These are phyloP conservation scores for Bullera alba DNA, from an alignment of 768 basidiomycete species.

Conservation along the genomic window DNA sequence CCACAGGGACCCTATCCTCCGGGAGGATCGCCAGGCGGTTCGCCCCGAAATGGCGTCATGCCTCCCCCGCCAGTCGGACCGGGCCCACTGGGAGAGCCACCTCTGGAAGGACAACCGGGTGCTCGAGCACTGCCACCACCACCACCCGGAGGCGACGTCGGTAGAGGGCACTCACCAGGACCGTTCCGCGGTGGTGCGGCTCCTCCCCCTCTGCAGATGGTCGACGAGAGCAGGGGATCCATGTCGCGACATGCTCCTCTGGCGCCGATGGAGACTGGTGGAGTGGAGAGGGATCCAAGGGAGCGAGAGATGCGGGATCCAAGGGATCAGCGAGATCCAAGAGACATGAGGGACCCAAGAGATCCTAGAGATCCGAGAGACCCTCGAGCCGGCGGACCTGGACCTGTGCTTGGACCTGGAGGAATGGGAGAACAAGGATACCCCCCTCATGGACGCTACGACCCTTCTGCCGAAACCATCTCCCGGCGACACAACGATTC, in stretches of 20 bases:
- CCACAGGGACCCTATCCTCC: conserved; percentile 17
- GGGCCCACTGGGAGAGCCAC: conserved; percentile 3
- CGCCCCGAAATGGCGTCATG: conserved; percentile 16
- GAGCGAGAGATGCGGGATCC: conserved; percentile 6
- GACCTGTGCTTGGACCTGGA: not conserved
- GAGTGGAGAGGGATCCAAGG: conserved; percentile 13
- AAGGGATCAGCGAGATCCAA: not conserved
- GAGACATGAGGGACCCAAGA: conserved; percentile 1
- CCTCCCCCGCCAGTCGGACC: conserved; percentile 5
- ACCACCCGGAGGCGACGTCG: conserved; percentile 28
- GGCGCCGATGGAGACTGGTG: conserved; percentile 42
- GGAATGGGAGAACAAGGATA: not conserved
- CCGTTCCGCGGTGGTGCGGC: conserved; percentile 42
- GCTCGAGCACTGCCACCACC: conserved; percentile 36
- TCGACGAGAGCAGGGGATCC: conserved; percentile 37
- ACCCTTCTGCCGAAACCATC: conserved; percentile 12
- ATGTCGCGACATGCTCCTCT: conserved; percentile 40
- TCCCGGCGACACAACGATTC: conserved; percentile 20
- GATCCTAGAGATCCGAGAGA: not conserved
- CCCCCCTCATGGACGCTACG: conserved; percentile 9
- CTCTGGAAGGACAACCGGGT: conserved; percentile 1
- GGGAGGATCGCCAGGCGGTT: conserved; percentile 21
- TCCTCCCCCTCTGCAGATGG: conserved; percentile 37
- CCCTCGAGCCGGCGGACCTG: conserved; percentile 3
- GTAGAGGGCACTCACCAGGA: conserved; percentile 25